A percentile compares a stretch with the other conserved stretches of the same genome.
Evolutionary conservation across 345 rosid species (phyloP).

Genomic region (Microthlaspi erraticum): DNA sequence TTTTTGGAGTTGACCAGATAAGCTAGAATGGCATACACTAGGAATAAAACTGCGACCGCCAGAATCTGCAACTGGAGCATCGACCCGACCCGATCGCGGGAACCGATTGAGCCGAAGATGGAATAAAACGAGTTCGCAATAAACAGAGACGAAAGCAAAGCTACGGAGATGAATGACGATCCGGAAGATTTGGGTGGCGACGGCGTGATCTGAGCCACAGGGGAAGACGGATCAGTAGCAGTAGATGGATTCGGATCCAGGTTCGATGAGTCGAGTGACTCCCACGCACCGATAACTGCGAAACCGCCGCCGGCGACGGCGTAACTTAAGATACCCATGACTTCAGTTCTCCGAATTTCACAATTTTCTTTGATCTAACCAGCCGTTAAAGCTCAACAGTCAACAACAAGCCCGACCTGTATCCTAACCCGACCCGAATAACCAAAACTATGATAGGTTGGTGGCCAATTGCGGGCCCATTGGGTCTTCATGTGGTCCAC

Average conservation of each 20-base stretch:
- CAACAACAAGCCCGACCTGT: background rate
- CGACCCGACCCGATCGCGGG: conserved; percentile 67
- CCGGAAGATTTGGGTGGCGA: conserved; percentile 30
- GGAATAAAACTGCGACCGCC: conserved; percentile 60
- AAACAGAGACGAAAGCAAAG: conserved; percentile 58
- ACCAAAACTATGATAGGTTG: background rate
- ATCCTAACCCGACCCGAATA: conserved; percentile 31
- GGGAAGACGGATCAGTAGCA: conserved; percentile 44
- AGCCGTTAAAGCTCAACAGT: conserved; percentile 23
- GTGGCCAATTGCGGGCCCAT: conserved; percentile 6
- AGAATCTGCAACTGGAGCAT: conserved; percentile 72
- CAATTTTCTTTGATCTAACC: conserved; percentile 18
- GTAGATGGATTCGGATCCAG: conserved; percentile 32
- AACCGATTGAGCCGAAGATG: conserved; percentile 54
- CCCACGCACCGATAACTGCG: conserved; percentile 64
- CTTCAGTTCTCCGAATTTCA: background rate
- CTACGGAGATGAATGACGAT: conserved; percentile 28
- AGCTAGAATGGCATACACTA: conserved; percentile 64
- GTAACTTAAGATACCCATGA: conserved; percentile 60
- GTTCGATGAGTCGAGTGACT: conserved; percentile 52
- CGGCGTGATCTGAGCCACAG: conserved; percentile 39
- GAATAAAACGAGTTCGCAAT: conserved; percentile 62
- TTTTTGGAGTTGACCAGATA: conserved; percentile 42
- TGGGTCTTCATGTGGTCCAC: background rate
- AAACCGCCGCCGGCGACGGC: conserved; percentile 68